Conservation (phyloP, 1,284 basidiomycete species). For the Apiotrichum porosum region DNA sequence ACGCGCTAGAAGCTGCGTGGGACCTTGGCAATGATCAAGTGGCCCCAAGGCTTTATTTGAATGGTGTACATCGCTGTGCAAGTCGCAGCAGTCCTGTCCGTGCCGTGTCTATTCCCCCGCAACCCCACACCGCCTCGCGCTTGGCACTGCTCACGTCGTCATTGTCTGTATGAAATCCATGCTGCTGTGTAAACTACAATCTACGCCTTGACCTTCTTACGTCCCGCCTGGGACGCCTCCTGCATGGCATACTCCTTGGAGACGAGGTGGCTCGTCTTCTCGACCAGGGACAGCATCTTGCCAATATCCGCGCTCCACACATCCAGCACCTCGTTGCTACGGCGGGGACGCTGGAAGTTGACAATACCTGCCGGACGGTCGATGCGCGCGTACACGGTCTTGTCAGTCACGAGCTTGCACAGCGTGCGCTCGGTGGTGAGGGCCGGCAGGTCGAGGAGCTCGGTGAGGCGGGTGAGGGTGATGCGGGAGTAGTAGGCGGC, state of each 20-base stretch:
- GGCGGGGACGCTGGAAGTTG: slow-evolving; percentile 71
- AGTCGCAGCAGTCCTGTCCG: too few species aligned
- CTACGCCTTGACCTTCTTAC: slow-evolving; percentile 37
- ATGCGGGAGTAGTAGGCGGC: slow-evolving; percentile 93
- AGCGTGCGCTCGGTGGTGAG: slow-evolving; percentile 83
- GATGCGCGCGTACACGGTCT: slow-evolving; percentile 87
- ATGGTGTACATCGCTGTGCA: too few species aligned
- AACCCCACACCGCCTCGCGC: too few species aligned
- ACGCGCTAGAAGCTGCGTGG: too few species aligned
- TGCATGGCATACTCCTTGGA: slow-evolving; percentile 51
- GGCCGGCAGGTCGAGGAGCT: slow-evolving; percentile 78
- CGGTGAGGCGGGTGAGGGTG: slow-evolving; percentile 72
- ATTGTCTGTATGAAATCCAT: background rate
- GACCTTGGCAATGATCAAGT: too few species aligned
- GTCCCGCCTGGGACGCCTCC: slow-evolving; percentile 32
- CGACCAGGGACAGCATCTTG: slow-evolving; percentile 59
- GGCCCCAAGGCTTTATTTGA: too few species aligned
- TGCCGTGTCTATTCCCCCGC: too few species aligned
- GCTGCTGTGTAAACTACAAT: slow-evolving; percentile 1
- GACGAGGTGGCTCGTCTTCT: slow-evolving; percentile 54
- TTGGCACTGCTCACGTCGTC: too few species aligned
- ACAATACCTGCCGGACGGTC: slow-evolving; percentile 88
- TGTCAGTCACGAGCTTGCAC: slow-evolving; percentile 81
- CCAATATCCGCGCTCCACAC: slow-evolving; percentile 95
- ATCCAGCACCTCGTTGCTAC: slow-evolving; percentile 85